Percentiles rank a stretch among this genome's conserved stretches.
Evolutionary conservation across 1,284 basidiomycete species (phyloP).

Genomic region (Leccinum subfulvum): DNA sequence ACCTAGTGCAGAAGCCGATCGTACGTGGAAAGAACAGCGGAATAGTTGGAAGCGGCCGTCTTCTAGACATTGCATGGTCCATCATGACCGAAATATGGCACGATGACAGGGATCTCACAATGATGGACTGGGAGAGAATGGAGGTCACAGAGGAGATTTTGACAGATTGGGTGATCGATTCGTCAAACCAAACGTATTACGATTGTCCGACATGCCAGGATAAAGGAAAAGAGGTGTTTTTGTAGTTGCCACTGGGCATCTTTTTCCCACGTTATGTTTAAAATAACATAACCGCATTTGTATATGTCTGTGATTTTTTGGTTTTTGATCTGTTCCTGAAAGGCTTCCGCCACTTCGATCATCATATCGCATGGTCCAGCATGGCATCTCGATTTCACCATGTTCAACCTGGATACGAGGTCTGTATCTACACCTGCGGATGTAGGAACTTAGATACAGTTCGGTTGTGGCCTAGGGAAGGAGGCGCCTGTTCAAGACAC

Average conservation of each 20-base stretch:
- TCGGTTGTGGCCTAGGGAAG: not conserved
- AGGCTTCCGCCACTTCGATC: too few relatives aligned
- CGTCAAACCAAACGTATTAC: not conserved
- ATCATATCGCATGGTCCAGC: not conserved
- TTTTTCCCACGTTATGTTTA: too few relatives aligned
- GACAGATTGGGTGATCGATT: not conserved
- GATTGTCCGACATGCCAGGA: not conserved
- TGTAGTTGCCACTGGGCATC: too few relatives aligned
- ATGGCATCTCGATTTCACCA: not conserved
- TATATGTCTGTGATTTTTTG: too few relatives aligned
- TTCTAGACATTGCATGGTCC: not conserved
- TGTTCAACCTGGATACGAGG: not conserved
- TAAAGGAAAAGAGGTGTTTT: not conserved
- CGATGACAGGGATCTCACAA: not conserved
- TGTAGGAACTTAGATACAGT: not conserved
- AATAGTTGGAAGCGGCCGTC: too few relatives aligned
- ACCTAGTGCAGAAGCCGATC: too few relatives aligned
- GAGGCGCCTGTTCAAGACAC: not conserved
- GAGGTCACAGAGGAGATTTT: not conserved
- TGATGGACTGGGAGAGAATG: not conserved
- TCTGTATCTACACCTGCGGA: not conserved
- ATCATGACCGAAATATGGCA: not conserved
- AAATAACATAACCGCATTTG: too few relatives aligned
- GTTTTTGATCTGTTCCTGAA: too few relatives aligned
- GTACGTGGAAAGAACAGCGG: too few relatives aligned